These are phyloP conservation scores for Suhomyces terraborum DNA, from an alignment of 1,139 yeast genomes.

Conservation along the genomic window DNA sequence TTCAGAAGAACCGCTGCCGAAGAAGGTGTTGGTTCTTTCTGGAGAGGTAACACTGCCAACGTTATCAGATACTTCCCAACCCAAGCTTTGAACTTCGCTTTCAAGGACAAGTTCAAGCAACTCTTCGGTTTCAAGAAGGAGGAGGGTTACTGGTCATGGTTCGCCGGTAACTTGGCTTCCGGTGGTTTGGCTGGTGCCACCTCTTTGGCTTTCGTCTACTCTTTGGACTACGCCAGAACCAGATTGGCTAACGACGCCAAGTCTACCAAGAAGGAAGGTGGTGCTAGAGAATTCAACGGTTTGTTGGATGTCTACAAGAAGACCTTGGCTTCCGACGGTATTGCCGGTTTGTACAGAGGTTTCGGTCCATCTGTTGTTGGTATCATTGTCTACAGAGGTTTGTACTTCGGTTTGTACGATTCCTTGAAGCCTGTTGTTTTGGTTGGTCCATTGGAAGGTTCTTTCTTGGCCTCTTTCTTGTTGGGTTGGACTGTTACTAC, in stretches of 20 bases:
- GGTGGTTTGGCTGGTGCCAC: slow-evolving; percentile 62
- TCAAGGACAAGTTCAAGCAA: slow-evolving; percentile 55
- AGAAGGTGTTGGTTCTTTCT: slow-evolving; percentile 53
- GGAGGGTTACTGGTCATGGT: slow-evolving; percentile 53
- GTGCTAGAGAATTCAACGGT: slow-evolving; percentile 55
- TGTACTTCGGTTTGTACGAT: slow-evolving; percentile 57
- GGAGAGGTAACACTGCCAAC: slow-evolving; percentile 61
- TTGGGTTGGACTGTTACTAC: slow-evolving; percentile 59
- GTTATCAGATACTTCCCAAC: slow-evolving; percentile 59
- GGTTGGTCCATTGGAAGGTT: slow-evolving; percentile 58
- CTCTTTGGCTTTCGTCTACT: slow-evolving; percentile 55
- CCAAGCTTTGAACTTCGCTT: slow-evolving; percentile 56
- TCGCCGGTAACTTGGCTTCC: slow-evolving; percentile 58
- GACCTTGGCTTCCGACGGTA: slow-evolving; percentile 56
- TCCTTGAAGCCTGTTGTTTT: slow-evolving; percentile 56
- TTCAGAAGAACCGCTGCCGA: slow-evolving; percentile 56
- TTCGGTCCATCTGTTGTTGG: slow-evolving; percentile 58
- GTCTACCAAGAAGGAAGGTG: slow-evolving; percentile 51
- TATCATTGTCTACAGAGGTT: slow-evolving; percentile 58
- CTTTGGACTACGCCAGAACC: slow-evolving; percentile 57
- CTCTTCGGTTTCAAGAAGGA: slow-evolving; percentile 57
- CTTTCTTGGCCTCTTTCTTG: slow-evolving; percentile 56
- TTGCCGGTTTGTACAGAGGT: slow-evolving; percentile 61
- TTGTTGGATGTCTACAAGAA: slow-evolving; percentile 55
- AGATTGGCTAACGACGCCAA: slow-evolving; percentile 59